These are phyloP conservation scores for Boechera stricta DNA, from an alignment of 345 rosid genomes.

Conservation along the genomic window DNA sequence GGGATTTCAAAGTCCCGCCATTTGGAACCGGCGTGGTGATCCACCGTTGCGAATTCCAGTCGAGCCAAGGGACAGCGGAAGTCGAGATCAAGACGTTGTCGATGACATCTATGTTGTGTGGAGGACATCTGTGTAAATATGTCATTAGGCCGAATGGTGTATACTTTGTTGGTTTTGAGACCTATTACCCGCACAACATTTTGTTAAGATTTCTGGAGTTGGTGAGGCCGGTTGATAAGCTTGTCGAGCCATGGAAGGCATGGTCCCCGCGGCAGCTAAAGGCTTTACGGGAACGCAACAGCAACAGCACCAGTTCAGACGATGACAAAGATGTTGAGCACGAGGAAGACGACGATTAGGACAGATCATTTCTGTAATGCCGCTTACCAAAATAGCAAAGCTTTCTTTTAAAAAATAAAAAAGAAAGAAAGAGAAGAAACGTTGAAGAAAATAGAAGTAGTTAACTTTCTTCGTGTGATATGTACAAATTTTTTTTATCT, in stretches of 20 bases:
- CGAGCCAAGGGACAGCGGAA: constrained; percentile 45
- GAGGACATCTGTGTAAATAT: constrained; percentile 43
- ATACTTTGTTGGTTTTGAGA: constrained; percentile 43
- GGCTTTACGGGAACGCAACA: constrained; percentile 27
- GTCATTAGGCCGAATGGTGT: constrained; percentile 41
- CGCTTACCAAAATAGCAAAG: constrained; percentile 15
- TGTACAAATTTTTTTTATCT: background rate
- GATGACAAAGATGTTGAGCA: constrained; percentile 1
- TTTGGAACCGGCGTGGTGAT: constrained; percentile 42
- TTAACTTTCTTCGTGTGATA: background rate
- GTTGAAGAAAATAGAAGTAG: constrained; percentile 18
- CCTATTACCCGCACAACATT: constrained; percentile 38
- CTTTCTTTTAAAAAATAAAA: background rate
- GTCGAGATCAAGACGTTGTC: constrained; percentile 43
- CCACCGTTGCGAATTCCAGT: constrained; percentile 40
- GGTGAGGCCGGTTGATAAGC: constrained; percentile 43
- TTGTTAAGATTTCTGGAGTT: constrained; percentile 39
- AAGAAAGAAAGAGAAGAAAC: background rate
- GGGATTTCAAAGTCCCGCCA: constrained; percentile 44
- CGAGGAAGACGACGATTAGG: constrained; percentile 18
- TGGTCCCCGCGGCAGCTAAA: constrained; percentile 44
- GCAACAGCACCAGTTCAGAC: background rate
- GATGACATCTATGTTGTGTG: constrained; percentile 43
- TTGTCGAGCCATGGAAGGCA: constrained; percentile 46
- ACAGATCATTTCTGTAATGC: constrained; percentile 29